phyloP scores from a whole-genome alignment of 2,329 filamentous ascomycete genomes.

The Escovopsis sp. region DNA sequence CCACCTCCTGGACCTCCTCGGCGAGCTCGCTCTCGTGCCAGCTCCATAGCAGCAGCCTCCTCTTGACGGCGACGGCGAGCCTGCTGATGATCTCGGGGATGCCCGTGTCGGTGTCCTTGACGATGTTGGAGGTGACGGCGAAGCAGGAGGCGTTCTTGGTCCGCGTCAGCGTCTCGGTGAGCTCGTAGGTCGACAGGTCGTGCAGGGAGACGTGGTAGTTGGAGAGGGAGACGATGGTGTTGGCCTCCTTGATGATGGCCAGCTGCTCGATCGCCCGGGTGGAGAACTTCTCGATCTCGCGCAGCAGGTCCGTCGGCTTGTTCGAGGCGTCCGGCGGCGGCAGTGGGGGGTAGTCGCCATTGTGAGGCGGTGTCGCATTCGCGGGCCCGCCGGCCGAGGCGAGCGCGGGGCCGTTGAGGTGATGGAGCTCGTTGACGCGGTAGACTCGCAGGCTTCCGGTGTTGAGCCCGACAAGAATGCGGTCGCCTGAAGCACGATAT shows the following conservation, averaged over 20 bases:
- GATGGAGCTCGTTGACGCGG: constrained; percentile 58
- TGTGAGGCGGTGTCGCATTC: constrained; percentile 14
- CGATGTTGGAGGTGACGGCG: constrained; percentile 88
- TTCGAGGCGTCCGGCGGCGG: constrained; percentile 16
- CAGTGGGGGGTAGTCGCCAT: constrained; percentile 14
- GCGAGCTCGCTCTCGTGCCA: constrained; percentile 91
- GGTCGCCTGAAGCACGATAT: constrained; percentile 53
- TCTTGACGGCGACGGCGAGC: constrained; percentile 83
- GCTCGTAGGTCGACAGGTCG: constrained; percentile 71
- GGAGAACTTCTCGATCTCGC: constrained; percentile 91
- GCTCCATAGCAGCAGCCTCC: constrained; percentile 78
- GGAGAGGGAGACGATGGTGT: constrained; percentile 77
- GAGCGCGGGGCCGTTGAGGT: constrained; percentile 18
- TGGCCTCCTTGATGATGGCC: constrained; percentile 89
- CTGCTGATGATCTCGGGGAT: constrained; percentile 89
- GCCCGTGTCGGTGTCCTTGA: constrained; percentile 72
- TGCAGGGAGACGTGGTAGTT: constrained; percentile 83
- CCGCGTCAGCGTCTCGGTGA: constrained; percentile 63
- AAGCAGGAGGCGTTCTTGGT: constrained; percentile 85
- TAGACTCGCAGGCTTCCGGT: constrained; percentile 83
- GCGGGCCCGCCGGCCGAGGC: constrained; percentile 5
- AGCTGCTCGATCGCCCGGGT: constrained; percentile 82
- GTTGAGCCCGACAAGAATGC: constrained; percentile 81
- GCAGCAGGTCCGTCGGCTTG: constrained; percentile 66
- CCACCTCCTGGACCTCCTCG: constrained; percentile 59